Evolutionary conservation across 192 early-diverging fungal species (phyloP).

Genomic region (Phycomyces nitens): DNA sequence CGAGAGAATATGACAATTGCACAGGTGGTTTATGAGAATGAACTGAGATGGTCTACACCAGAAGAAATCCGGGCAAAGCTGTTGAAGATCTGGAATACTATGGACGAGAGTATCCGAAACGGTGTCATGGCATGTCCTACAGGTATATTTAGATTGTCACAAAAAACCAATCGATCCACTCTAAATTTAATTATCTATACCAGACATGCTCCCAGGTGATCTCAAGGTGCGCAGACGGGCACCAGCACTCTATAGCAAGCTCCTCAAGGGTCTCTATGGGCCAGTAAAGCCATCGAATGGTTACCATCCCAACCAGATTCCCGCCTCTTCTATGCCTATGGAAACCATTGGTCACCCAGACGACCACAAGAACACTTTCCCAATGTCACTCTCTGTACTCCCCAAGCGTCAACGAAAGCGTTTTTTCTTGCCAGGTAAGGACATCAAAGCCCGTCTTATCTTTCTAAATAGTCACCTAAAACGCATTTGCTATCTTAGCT

Average conservation of each 20-base stretch:
- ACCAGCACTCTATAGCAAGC: constrained; percentile 79
- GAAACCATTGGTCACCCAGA: background rate
- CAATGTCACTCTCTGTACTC: constrained; percentile 26
- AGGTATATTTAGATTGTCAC: constrained; percentile 13
- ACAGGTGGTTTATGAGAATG: constrained; percentile 92
- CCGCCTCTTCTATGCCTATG: constrained; percentile 10
- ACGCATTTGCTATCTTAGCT: too few species aligned
- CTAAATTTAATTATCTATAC: constrained; percentile 14
- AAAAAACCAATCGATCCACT: background rate
- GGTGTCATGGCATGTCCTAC: constrained; percentile 56
- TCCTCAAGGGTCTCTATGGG: constrained; percentile 73
- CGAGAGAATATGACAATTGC: constrained; percentile 86
- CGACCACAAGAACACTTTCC: constrained; percentile 17
- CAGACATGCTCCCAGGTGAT: constrained; percentile 68
- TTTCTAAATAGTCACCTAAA: too few species aligned
- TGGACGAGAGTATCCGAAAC: constrained; percentile 83
- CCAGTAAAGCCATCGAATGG: constrained; percentile 23
- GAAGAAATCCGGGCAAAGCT: constrained; percentile 76
- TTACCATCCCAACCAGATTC: constrained; percentile 24
- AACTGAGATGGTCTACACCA: constrained; percentile 81
- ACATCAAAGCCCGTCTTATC: background rate
- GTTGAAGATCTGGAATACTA: constrained; percentile 84
- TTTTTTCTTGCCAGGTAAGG: constrained; percentile 53
- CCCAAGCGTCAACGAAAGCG: constrained; percentile 48
- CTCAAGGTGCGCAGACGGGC: constrained; percentile 83